Percentiles rank a stretch among this genome's conserved stretches.
Evolutionary conservation across 1,284 basidiomycete genomes (phyloP).

Genomic region (Puccinia horiana): DNA sequence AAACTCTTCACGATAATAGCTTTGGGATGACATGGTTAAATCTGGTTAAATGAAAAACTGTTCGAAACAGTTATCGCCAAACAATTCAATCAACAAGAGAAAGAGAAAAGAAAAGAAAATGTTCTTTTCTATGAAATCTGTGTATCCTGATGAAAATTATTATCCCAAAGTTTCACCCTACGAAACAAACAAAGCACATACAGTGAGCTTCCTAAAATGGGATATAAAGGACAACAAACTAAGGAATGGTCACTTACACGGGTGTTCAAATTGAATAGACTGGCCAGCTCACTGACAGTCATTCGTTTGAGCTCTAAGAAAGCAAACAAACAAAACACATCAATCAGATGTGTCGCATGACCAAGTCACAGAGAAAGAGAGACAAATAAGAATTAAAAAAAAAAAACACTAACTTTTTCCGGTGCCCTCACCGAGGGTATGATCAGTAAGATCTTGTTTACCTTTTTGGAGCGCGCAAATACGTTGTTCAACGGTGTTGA

Average conservation of each 20-base stretch:
- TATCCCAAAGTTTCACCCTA: not conserved
- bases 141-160: not conserved
- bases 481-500: conserved; percentile 59
- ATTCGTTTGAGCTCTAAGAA: not conserved
- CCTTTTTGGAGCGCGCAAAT: conserved; percentile 55
- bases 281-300: conserved; percentile 18
- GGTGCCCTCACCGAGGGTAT: conserved; percentile 60
- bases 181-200: not conserved
- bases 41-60: too few relatives aligned
- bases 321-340: not conserved
- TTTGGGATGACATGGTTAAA: too few relatives aligned
- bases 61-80: too few relatives aligned
- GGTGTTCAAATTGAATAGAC: not conserved
- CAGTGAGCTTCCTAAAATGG: not conserved
- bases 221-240: not conserved
- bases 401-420: conserved; percentile 51
- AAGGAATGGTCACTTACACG: not conserved
- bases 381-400: too few relatives aligned
- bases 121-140: not conserved
- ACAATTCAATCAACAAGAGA: too few relatives aligned
- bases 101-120: not conserved
- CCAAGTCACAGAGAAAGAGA: not conserved
- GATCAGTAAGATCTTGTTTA: conserved; percentile 59
- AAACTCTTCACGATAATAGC: too few relatives aligned
- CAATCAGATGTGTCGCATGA: not conserved